phyloP scores from a whole-genome alignment of 305 asterid genomes.

The Striga hermonthica region DNA sequence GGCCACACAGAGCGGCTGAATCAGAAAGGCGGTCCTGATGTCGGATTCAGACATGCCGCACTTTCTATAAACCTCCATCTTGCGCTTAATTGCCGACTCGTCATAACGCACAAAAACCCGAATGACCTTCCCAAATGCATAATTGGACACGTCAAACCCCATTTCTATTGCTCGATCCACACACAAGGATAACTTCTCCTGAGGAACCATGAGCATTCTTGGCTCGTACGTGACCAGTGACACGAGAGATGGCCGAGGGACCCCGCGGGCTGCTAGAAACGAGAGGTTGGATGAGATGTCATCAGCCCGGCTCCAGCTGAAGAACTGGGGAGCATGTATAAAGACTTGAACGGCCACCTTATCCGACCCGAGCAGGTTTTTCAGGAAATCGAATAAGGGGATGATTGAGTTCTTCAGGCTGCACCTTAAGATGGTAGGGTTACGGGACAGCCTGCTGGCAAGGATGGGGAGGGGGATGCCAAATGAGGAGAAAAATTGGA shows the following conservation, averaged over 20 bases:
- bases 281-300: not conserved
- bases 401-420: not conserved
- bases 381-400: conserved; percentile 1
- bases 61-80: conserved; percentile 12
- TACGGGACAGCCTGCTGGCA: not conserved
- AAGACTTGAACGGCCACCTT: not conserved
- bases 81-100: not conserved
- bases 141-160: not conserved
- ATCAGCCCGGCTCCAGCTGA: not conserved
- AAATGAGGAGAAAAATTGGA: not conserved
- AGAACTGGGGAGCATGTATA: not conserved
- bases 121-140: not conserved
- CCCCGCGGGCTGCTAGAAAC: not conserved
- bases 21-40: not conserved
- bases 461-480: not conserved
- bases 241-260: not conserved
- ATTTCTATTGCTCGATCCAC: conserved; percentile 10
- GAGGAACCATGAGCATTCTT: not conserved
- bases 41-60: conserved; percentile 2
- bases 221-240: not conserved
- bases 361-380: not conserved
- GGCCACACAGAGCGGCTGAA: not conserved
- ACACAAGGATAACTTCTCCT: not conserved
- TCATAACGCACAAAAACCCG: not conserved
- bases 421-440: not conserved